phyloP scores from a whole-genome alignment of 2,329 filamentous ascomycete genomes.

The Fusarium irregulare region DNA sequence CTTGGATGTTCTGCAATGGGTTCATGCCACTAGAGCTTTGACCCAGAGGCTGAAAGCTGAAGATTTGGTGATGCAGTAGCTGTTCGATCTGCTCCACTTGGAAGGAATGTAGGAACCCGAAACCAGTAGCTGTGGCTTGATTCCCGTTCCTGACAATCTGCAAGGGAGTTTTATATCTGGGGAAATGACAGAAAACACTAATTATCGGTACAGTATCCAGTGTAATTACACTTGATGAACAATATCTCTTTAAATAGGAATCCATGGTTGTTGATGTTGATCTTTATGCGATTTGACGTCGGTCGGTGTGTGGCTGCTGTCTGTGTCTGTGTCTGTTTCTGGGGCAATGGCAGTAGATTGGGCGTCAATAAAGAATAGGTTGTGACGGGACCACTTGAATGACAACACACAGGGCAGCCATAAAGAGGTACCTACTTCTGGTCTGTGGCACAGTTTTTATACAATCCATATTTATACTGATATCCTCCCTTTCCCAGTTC shows the following conservation, averaged over 20 bases:
- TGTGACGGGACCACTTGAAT: slow-evolving; percentile 22
- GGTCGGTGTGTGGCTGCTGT: slow-evolving; percentile 14
- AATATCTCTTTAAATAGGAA: not conserved
- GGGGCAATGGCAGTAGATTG: slow-evolving; percentile 46
- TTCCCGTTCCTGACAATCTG: not conserved
- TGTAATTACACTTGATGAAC: not conserved
- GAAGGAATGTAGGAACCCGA: slow-evolving; percentile 21
- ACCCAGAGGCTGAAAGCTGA: slow-evolving; percentile 1
- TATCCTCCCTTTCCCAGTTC: slow-evolving; percentile 4
- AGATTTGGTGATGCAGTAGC: not conserved
- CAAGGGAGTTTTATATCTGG: not conserved
- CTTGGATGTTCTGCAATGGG: not conserved
- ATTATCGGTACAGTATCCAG: not conserved
- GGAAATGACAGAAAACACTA: not conserved
- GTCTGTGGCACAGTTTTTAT: slow-evolving; percentile 23
- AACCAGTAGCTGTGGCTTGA: slow-evolving; percentile 12
- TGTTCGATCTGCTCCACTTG: not conserved
- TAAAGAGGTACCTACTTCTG: slow-evolving; percentile 8
- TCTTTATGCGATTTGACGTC: slow-evolving; percentile 17
- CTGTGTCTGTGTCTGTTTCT: slow-evolving; percentile 48
- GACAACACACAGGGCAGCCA: slow-evolving; percentile 39
- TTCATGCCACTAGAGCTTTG: slow-evolving; percentile 12
- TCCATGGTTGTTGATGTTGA: slow-evolving; percentile 12
- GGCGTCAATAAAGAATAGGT: slow-evolving; percentile 43
- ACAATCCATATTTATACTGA: not conserved